A percentile compares a stretch with the other conserved stretches of the same genome.
These are phyloP conservation scores for Scheffersomyces amazonensis DNA, from an alignment of 805 yeast genomes.

Conservation along the genomic window DNA sequence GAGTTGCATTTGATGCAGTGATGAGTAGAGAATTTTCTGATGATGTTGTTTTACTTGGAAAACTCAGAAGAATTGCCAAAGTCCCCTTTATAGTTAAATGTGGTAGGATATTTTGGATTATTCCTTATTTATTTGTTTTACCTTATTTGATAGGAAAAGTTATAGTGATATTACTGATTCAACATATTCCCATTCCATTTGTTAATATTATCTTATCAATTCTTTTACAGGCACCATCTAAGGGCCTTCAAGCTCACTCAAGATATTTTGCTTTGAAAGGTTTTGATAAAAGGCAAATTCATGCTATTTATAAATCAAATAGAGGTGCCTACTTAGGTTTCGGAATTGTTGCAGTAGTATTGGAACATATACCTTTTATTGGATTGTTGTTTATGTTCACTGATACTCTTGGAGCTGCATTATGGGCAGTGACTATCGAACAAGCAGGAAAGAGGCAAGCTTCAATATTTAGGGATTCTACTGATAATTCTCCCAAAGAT, in stretches of 20 bases:
- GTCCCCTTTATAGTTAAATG: slow-evolving; percentile 29
- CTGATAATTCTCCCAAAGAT: too few species aligned
- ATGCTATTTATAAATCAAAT: slow-evolving; percentile 30
- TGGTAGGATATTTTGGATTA: slow-evolving; percentile 22
- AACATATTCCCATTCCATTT: slow-evolving; percentile 57
- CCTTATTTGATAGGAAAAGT: slow-evolving; percentile 41
- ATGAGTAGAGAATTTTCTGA: slow-evolving; percentile 44
- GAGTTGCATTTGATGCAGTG: slow-evolving; percentile 46
- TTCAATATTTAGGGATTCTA: neutral
- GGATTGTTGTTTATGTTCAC: slow-evolving; percentile 56
- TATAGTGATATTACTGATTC: slow-evolving; percentile 32
- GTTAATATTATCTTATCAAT: slow-evolving; percentile 57
- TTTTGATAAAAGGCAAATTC: slow-evolving; percentile 39
- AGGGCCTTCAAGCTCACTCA: slow-evolving; percentile 50
- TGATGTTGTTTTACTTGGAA: slow-evolving; percentile 40
- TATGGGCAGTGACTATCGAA: slow-evolving; percentile 53
- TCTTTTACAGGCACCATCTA: slow-evolving; percentile 50
- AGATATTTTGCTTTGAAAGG: slow-evolving; percentile 60
- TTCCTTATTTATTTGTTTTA: slow-evolving; percentile 37
- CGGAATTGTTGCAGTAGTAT: slow-evolving; percentile 48
- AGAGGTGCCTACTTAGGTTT: slow-evolving; percentile 46
- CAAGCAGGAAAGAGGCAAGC: slow-evolving; percentile 5
- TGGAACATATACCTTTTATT: slow-evolving; percentile 55
- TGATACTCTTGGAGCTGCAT: slow-evolving; percentile 59
- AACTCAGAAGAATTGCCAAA: slow-evolving; percentile 25